phyloP scores from a whole-genome alignment of 2,329 filamentous ascomycete species.

The Torrubiella hemipterigena region DNA sequence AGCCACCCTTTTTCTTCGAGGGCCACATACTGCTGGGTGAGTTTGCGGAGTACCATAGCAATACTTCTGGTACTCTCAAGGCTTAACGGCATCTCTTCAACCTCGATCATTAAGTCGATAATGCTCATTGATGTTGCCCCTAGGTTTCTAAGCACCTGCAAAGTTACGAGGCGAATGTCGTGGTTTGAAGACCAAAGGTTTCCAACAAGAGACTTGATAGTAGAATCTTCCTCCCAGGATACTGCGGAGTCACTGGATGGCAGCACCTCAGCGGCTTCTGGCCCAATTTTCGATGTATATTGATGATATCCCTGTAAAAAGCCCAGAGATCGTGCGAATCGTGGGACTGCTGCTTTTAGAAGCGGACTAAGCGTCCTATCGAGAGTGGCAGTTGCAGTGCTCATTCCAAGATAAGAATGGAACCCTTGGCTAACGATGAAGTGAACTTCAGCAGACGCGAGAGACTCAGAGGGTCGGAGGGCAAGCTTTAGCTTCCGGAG shows the following conservation, averaged over 20 bases:
- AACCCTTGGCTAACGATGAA: conserved; percentile 70
- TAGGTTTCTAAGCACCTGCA: conserved; percentile 59
- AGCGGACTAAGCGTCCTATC: conserved; percentile 52
- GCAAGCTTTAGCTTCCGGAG: conserved; percentile 55
- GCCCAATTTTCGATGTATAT: conserved; percentile 32
- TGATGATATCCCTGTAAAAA: conserved; percentile 52
- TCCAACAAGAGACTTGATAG: conserved; percentile 53
- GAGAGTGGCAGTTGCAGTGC: conserved; percentile 41
- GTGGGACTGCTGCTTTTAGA: conserved; percentile 52
- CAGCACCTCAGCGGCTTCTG: neutral
- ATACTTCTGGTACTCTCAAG: conserved; percentile 61
- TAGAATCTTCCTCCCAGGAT: conserved; percentile 40
- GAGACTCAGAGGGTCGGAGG: conserved; percentile 45
- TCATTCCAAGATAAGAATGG: conserved; percentile 57
- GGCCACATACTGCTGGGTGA: conserved; percentile 52
- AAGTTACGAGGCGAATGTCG: conserved; percentile 57
- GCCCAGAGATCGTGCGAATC: conserved; percentile 52
- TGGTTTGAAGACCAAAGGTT: conserved; percentile 70
- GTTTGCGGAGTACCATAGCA: conserved; percentile 74
- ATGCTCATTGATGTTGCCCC: conserved; percentile 17
- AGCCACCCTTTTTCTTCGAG: conserved; percentile 52
- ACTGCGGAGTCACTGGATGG: conserved; percentile 6
- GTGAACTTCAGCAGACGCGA: conserved; percentile 50
- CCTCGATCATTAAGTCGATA: conserved; percentile 52
- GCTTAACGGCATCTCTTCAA: conserved; percentile 69